These are phyloP conservation scores for Trifolium dubium DNA, from an alignment of 306 rosid genomes.

Conservation along the genomic window DNA sequence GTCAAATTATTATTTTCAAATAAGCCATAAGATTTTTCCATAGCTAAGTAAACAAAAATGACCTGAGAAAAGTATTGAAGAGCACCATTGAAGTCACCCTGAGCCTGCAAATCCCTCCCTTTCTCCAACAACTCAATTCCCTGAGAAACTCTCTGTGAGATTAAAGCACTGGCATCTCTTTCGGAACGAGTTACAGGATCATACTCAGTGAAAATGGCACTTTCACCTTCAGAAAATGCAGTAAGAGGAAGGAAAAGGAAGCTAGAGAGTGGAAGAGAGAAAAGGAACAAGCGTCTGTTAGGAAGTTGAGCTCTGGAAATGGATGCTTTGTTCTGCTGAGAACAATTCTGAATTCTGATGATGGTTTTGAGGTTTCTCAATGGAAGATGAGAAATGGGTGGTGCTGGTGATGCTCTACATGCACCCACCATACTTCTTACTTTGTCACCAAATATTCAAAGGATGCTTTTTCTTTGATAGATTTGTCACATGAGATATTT, in stretches of 20 bases:
- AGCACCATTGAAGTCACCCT: constrained; percentile 68
- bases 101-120: constrained; percentile 75
- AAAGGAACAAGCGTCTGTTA: constrained; percentile 60
- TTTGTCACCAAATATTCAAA: background rate
- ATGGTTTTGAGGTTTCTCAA: constrained; percentile 14
- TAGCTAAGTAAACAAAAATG: background rate
- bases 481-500: constrained; percentile 17
- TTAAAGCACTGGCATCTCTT: constrained; percentile 56
- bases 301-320: constrained; percentile 39
- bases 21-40: background rate
- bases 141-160: constrained; percentile 60
- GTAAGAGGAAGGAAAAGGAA: constrained; percentile 53
- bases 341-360: constrained; percentile 22
- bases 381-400: constrained; percentile 50
- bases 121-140: constrained; percentile 73
- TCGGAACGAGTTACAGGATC: constrained; percentile 63
- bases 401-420: constrained; percentile 49
- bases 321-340: constrained; percentile 31
- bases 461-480: background rate
- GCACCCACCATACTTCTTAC: constrained; percentile 51
- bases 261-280: constrained; percentile 56
- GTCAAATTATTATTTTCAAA: background rate
- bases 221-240: constrained; percentile 26
- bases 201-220: constrained; percentile 31
- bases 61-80: constrained; percentile 74